These are phyloP conservation scores for Termitomyces sp. DNA, from an alignment of 768 basidiomycete species.

Conservation along the genomic window DNA sequence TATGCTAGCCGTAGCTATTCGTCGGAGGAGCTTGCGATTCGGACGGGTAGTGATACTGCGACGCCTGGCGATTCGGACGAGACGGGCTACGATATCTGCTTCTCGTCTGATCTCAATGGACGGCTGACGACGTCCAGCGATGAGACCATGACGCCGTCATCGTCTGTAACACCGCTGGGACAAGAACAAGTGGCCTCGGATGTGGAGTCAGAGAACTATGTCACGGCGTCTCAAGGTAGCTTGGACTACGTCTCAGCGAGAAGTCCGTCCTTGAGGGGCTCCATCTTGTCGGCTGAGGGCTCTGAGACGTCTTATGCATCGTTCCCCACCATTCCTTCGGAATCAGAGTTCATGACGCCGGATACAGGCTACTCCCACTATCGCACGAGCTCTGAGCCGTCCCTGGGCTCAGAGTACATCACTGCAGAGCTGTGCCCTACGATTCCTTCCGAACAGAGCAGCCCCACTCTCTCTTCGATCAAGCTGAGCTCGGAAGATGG, in stretches of 20 bases:
- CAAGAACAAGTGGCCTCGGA: conserved; percentile 21
- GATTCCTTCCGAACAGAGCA: conserved; percentile 37
- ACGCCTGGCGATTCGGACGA: conserved; percentile 37
- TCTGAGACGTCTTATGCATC: conserved; percentile 50
- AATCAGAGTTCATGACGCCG: conserved; percentile 33
- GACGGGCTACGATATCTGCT: conserved; percentile 49
- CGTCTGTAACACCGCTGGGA: conserved; percentile 24
- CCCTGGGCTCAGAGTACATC: conserved; percentile 35
- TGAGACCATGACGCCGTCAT: conserved; percentile 25
- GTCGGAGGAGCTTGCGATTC: conserved; percentile 9
- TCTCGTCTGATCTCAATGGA: conserved; percentile 42
- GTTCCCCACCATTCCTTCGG: conserved; percentile 55
- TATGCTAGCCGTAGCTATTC: conserved; percentile 14
- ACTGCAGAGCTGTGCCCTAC: conserved; percentile 42
- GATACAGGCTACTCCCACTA: conserved; percentile 19
- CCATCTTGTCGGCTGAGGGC: conserved; percentile 38
- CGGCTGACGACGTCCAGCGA: conserved; percentile 24
- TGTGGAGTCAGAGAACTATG: conserved; percentile 31
- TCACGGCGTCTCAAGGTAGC: conserved; percentile 44
- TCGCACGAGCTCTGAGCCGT: conserved; percentile 24
- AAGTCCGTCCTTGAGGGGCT: conserved; percentile 39
- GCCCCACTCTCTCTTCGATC: conserved; percentile 33
- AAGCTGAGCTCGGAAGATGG: conserved; percentile 25
- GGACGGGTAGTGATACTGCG: conserved; percentile 19
- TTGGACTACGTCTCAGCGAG: conserved; percentile 42